Percentiles rank a stretch among this genome's conserved stretches.
Conservation (phyloP, 164 flowering plant species). For the Stephania japonica region DNA sequence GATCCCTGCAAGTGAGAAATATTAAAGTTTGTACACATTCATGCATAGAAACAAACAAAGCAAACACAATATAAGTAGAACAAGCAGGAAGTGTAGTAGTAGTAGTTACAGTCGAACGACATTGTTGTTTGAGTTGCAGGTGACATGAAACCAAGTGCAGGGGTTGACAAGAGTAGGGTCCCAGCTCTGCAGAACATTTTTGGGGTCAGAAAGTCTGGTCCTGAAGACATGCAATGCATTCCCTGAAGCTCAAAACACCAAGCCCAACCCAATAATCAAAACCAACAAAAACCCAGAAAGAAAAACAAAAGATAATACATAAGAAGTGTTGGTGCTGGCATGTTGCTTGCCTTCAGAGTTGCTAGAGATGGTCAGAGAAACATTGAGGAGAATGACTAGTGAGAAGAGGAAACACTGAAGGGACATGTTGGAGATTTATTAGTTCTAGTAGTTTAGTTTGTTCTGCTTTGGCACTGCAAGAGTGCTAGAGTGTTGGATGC, state of each 20-base stretch:
- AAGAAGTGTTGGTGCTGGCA: neutral
- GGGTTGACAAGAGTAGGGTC: slow-evolving; percentile 90
- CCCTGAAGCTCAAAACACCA: slow-evolving; percentile 33
- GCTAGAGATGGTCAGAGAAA: slow-evolving; percentile 33
- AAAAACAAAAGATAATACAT: slow-evolving; percentile 3
- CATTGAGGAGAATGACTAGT: slow-evolving; percentile 23
- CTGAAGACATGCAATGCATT: slow-evolving; percentile 65
- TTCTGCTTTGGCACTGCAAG: too few species aligned
- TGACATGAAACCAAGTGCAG: slow-evolving; percentile 93
- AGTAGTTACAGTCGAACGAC: slow-evolving; percentile 62
- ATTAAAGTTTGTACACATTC: too few species aligned
- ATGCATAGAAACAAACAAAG: neutral
- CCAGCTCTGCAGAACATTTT: slow-evolving; percentile 80
- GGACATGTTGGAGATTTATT: slow-evolving; percentile 19
- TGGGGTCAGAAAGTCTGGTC: slow-evolving; percentile 59
- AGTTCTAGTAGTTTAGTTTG: neutral
- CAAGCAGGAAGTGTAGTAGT: neutral
- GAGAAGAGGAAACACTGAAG: slow-evolving; percentile 14
- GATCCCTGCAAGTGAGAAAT: slow-evolving; percentile 42
- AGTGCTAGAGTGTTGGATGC: neutral
- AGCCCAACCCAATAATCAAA: neutral
- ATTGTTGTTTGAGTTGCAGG: slow-evolving; percentile 59
- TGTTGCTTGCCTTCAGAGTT: slow-evolving; percentile 55
- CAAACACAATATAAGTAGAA: neutral
- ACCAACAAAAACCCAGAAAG: slow-evolving; percentile 8